These are phyloP conservation scores for Nakaseomyces delphensis DNA, from an alignment of 1,139 yeast genomes.

Conservation along the genomic window DNA sequence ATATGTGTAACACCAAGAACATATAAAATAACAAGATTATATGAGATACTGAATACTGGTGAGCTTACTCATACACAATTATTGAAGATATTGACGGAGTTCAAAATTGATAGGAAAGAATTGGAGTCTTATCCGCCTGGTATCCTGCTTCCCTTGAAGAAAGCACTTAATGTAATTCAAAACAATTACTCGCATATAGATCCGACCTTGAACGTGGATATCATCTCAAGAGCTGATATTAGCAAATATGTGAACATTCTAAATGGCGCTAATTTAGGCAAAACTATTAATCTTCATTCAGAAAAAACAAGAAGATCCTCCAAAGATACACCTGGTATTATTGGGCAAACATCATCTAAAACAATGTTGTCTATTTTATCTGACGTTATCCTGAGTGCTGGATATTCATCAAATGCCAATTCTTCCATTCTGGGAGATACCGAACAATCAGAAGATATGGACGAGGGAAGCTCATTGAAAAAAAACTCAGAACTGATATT, in stretches of 20 bases:
- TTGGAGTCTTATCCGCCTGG: constrained; percentile 72
- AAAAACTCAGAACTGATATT: constrained; percentile 45
- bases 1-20: constrained; percentile 57
- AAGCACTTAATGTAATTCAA: constrained; percentile 50
- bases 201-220: constrained; percentile 42
- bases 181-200: constrained; percentile 46
- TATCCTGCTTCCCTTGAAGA: constrained; percentile 54
- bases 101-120: constrained; percentile 42
- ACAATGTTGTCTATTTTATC: constrained; percentile 15
- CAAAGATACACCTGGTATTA: not conserved
- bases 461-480: constrained; percentile 18
- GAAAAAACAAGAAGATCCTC: not conserved
- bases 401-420: not conserved
- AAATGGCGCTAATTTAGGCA: constrained; percentile 1
- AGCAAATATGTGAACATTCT: constrained; percentile 21
- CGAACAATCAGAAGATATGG: constrained; percentile 15
- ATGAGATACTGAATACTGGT: constrained; percentile 53
- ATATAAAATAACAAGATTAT: constrained; percentile 45
- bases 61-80: constrained; percentile 45
- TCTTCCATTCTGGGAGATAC: constrained; percentile 1
- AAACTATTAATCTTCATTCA: constrained; percentile 4
- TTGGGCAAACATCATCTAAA: not conserved
- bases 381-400: constrained; percentile 12
- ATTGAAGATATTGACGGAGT: constrained; percentile 51
- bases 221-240: constrained; percentile 64